Evolutionary conservation across 495 filamentous ascomycete genomes (phyloP).

Genomic region (Aspergillus biplanus): DNA sequence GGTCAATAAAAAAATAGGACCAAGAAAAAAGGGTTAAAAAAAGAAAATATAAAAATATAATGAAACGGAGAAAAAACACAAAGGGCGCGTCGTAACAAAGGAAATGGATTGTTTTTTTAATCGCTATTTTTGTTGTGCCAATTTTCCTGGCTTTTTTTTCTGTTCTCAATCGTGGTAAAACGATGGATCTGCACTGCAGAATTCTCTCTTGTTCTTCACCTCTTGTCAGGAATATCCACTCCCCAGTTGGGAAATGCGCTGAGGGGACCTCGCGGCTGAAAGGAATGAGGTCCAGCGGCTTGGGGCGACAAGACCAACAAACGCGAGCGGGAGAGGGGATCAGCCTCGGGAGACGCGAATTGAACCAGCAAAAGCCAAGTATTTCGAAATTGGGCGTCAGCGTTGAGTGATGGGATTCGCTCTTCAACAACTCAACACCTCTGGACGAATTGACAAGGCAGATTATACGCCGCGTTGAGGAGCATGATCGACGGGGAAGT

Average conservation of each 20-base stretch:
- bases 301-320: conserved; percentile 23
- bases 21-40: conserved; percentile 9
- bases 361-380: conserved; percentile 24
- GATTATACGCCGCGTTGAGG: conserved; percentile 21
- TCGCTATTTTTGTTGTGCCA: conserved; percentile 7
- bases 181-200: conserved; percentile 32
- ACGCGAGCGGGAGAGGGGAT: conserved; percentile 26
- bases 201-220: conserved; percentile 23
- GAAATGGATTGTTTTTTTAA: conserved; percentile 19
- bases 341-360: conserved; percentile 30
- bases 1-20: conserved; percentile 13
- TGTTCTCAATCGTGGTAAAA: conserved; percentile 18
- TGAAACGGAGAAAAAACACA: conserved; percentile 7
- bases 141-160: conserved; percentile 11
- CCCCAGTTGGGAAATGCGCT: conserved; percentile 24
- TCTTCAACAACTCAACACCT: conserved; percentile 26
- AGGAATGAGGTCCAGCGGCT: conserved; percentile 18
- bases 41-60: conserved; percentile 16
- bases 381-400: conserved; percentile 2
- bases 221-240: conserved; percentile 19
- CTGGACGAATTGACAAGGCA: conserved; percentile 29
- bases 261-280: conserved; percentile 15
- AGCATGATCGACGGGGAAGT: conserved; percentile 29
- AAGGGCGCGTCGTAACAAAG: conserved; percentile 23
- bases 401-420: not conserved